These are phyloP conservation scores for Oenanthe sinensis DNA, from an alignment of 129 eudicot genomes.

Conservation along the genomic window DNA sequence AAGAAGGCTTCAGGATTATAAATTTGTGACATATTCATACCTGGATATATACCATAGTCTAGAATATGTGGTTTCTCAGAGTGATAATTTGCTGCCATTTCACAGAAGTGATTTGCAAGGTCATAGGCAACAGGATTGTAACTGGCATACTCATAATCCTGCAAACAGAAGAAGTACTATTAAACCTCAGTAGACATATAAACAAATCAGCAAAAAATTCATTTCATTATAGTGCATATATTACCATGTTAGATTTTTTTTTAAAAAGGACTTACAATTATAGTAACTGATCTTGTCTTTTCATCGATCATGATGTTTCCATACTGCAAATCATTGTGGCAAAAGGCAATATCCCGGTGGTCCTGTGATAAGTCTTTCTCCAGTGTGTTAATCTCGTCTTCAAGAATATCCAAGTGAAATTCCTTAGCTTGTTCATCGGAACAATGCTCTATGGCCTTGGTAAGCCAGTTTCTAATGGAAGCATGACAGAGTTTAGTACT, in stretches of 20 bases:
- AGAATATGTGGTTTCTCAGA: conserved; percentile 69
- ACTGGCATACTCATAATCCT: conserved; percentile 94
- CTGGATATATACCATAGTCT: conserved; percentile 60
- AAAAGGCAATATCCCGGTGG: conserved; percentile 51
- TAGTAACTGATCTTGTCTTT: conserved; percentile 39
- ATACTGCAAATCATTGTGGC: conserved; percentile 92
- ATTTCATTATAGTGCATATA: neutral
- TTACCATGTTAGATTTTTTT: neutral
- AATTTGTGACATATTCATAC: conserved; percentile 18
- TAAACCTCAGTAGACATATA: neutral
- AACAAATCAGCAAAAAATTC: neutral
- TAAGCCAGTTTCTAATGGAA: conserved; percentile 57
- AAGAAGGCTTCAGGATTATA: neutral
- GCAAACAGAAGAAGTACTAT: conserved; percentile 2
- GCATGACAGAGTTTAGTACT: neutral
- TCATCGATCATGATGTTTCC: conserved; percentile 87
- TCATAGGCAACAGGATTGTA: conserved; percentile 87
- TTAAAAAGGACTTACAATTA: conserved; percentile 55
- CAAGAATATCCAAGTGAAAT: conserved; percentile 44
- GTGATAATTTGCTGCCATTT: conserved; percentile 90
- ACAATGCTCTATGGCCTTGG: conserved; percentile 48
- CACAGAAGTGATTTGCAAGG: conserved; percentile 82
- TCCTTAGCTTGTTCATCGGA: conserved; percentile 39
- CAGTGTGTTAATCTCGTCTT: conserved; percentile 40
- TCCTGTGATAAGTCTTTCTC: conserved; percentile 39